A percentile compares a stretch with the other conserved stretches of the same genome.
Conservation (phyloP, 192 early-diverging fungal genomes). For the Funneliformis mosseae region DNA sequence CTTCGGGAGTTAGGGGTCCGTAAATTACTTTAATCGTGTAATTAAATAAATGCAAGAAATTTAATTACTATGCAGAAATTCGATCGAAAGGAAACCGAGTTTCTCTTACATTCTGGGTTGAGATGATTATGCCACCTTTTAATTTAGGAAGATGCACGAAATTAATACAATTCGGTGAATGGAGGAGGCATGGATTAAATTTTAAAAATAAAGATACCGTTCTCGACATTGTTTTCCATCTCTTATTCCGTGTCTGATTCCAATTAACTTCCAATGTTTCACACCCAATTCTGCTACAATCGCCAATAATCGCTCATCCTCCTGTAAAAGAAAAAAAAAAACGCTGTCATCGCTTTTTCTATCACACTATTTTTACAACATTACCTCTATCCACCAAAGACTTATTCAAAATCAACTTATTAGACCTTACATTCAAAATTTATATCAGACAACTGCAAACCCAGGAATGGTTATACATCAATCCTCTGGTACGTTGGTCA, state of each 20-base stretch:
- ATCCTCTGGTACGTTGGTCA: no score
- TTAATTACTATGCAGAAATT: not conserved
- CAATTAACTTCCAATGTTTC: constrained; percentile 32
- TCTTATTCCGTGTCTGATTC: constrained; percentile 13
- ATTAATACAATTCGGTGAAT: not conserved
- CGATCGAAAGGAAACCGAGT: not conserved
- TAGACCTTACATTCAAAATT: no score
- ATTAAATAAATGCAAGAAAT: not conserved
- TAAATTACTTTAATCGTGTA: constrained; percentile 10
- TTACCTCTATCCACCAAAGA: no score
- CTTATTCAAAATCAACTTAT: no score
- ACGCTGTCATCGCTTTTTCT: no score
- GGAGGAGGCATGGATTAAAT: not conserved
- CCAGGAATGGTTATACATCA: no score
- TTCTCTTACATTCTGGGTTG: constrained; percentile 22
- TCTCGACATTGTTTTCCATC: constrained; percentile 38
- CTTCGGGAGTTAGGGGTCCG: constrained; percentile 14
- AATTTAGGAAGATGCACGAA: not conserved
- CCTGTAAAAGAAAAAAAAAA: constrained; percentile 19
- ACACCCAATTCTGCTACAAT: constrained; percentile 10
- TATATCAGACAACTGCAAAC: no score
- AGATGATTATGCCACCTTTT: constrained; percentile 21
- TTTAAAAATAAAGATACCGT: constrained; percentile 23
- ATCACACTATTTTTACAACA: no score
- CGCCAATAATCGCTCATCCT: constrained; percentile 17